Percentiles rank a stretch among this genome's conserved stretches.
phyloP scores from a whole-genome alignment of 768 basidiomycete genomes.

The Postia placenta region DNA sequence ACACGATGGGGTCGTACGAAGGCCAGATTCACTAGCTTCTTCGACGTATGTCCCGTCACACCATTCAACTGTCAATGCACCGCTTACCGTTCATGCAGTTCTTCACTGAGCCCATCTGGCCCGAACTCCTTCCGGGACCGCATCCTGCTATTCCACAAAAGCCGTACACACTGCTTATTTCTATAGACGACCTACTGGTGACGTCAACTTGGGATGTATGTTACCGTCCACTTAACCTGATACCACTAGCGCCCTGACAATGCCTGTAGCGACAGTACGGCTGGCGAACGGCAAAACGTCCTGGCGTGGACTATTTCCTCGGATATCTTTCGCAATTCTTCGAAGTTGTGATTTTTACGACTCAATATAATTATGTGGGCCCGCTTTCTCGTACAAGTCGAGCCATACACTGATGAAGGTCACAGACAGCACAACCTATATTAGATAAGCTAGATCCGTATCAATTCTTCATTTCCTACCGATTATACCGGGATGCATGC shows the following conservation, averaged over 20 bases:
- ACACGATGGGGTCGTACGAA: conserved; percentile 62
- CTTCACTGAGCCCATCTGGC: conserved; percentile 92
- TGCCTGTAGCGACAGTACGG: conserved; percentile 73
- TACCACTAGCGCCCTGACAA: no score
- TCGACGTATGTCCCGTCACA: conserved; percentile 49
- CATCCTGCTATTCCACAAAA: conserved; percentile 78
- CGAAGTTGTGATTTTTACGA: conserved; percentile 94
- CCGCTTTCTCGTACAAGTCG: conserved; percentile 2
- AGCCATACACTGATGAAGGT: background rate
- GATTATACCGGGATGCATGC: conserved; percentile 90
- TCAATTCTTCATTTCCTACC: conserved; percentile 81
- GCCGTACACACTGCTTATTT: conserved; percentile 87
- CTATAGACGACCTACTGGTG: conserved; percentile 87
- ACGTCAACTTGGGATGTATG: conserved; percentile 95
- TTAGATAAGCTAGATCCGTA: conserved; percentile 94
- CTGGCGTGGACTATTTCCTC: conserved; percentile 97
- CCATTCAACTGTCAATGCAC: background rate
- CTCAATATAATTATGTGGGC: conserved; percentile 85
- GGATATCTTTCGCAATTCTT: conserved; percentile 97
- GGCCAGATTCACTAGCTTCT: conserved; percentile 55
- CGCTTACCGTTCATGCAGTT: conserved; percentile 39
- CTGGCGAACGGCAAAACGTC: conserved; percentile 96
- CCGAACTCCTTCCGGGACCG: conserved; percentile 85
- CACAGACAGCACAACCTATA: conserved; percentile 82
- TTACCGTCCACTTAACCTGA: no score